Base-by-base conservation (phyloP, 805 yeast species). In the Kodamaea hsintzibuensis region DNA sequence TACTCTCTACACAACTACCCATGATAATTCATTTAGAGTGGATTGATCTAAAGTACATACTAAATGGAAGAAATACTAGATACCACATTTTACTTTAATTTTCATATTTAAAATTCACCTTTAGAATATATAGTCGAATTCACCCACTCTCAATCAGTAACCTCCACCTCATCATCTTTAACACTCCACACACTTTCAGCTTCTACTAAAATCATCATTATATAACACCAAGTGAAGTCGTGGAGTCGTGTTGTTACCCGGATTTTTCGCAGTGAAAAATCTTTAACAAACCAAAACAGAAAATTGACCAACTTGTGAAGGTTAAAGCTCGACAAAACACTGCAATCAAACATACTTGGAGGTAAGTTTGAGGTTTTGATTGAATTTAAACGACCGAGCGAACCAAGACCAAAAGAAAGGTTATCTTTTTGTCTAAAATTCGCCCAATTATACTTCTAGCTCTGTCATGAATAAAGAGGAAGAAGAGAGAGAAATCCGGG, bases 401-500 rank as follows among this genome's bases (percentile, higher is more conserved):
- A 17, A 40, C 44, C 35, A 30, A 9, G 44, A 19, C 17, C 44
- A 19, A 19, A 40, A 40, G 44, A 14, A 40, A 40, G 19, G 19
- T 12, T 40, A 9, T 40, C 19, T 19, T 40, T 40, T 40, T 9
- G 44, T 40, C 48, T 33, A 2, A 27, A 45, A 9, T 45, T 45
- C 39, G 35, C 48, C 39, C 33, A 25, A 45, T 22, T 22, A 27
- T 8, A 30, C 38, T 16, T 22, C 10, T 9, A 40, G 13, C n/a
- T 19, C 44, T 37, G 58, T 52, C 51, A 72, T 72, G 76, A 66
- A 72, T 25, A 64, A 67, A 51, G 71, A 65, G 57, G 69, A 70
- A 51, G 74, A 69, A 56, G 77, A 74, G 58, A 60, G 63, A 22
- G 78, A 75, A 58, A 72, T 73, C 57, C 67, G 67, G 44, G 71